A percentile compares a stretch with the other conserved stretches of the same genome.
Evolutionary conservation across 352 stramenopile species (phyloP).

Genomic region (Phytophthora cryptogea): DNA sequence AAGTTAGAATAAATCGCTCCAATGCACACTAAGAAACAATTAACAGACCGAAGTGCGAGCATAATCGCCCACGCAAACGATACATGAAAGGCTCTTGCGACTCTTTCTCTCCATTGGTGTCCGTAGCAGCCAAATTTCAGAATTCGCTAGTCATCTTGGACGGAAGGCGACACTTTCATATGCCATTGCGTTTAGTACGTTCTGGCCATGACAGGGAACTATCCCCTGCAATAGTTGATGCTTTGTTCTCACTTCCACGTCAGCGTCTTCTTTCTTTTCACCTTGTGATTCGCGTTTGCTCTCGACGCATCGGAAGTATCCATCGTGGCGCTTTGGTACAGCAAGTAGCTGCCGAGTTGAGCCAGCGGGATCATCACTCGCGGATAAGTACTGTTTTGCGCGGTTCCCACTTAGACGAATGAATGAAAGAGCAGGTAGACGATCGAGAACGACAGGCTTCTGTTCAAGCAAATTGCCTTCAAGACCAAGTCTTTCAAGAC

Average conservation of each 20-base stretch:
- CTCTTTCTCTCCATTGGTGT: too few relatives aligned
- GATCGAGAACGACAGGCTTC: conserved; percentile 28
- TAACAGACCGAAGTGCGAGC: too few relatives aligned
- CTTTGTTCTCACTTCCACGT: neutral
- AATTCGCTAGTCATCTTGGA: neutral
- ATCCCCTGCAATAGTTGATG: conserved; percentile 15
- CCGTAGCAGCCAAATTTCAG: too few relatives aligned
- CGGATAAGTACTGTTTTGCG: conserved; percentile 9
- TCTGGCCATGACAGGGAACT: conserved; percentile 28
- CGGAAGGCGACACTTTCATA: conserved; percentile 5
- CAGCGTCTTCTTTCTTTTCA: neutral
- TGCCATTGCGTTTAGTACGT: conserved; percentile 25
- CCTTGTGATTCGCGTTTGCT: conserved; percentile 7
- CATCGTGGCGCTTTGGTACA: conserved; percentile 47
- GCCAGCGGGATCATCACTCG: neutral
- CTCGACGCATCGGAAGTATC: conserved; percentile 53
- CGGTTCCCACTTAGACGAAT: conserved; percentile 62
- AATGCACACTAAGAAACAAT: too few relatives aligned
- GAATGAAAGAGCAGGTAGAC: conserved; percentile 42
- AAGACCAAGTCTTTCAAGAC: conserved; percentile 64
- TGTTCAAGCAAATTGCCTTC: conserved; percentile 53
- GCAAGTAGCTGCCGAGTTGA: conserved; percentile 8
- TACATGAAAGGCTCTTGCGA: too few relatives aligned
- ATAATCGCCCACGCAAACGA: too few relatives aligned
- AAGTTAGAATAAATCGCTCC: too few relatives aligned